These are phyloP conservation scores for Anthracocystis setariae DNA, from an alignment of 1,284 basidiomycete species.

Conservation along the genomic window DNA sequence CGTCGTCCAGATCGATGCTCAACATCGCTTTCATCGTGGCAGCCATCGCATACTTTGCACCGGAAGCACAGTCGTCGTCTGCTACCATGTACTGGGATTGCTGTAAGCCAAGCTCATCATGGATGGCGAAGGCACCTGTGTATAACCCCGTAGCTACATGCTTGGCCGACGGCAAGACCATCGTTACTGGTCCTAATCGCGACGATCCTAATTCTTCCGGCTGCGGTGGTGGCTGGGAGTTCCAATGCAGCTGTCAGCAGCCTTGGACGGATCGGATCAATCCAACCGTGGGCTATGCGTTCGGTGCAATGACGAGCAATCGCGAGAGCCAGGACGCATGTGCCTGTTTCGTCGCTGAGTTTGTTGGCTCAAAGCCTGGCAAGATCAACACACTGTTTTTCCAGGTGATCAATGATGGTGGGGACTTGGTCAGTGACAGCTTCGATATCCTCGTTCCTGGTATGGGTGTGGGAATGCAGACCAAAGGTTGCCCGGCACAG, in stretches of 20 bases:
- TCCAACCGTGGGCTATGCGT: constrained; percentile 26
- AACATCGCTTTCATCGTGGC: constrained; percentile 17
- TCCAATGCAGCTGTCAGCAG: constrained; percentile 45
- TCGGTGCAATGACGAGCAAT: constrained; percentile 28
- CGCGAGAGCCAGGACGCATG: constrained; percentile 23
- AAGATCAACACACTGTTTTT: constrained; percentile 40
- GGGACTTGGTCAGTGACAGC: constrained; percentile 18
- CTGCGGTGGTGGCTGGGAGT: constrained; percentile 37
- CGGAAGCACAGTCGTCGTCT: constrained; percentile 15
- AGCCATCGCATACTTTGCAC: constrained; percentile 14
- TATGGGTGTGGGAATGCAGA: constrained; percentile 31
- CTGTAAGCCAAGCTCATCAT: constrained; percentile 15
- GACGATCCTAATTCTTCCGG: constrained; percentile 28
- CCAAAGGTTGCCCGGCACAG: constrained; percentile 27
- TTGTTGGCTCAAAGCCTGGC: constrained; percentile 15
- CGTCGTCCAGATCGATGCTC: constrained; percentile 11
- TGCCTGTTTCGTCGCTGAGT: constrained; percentile 33
- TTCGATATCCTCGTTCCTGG: constrained; percentile 46
- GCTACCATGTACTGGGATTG: constrained; percentile 49
- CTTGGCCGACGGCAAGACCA: constrained; percentile 28
- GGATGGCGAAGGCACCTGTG: constrained; percentile 18
- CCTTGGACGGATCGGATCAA: constrained; percentile 36
- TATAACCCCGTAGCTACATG: constrained; percentile 28
- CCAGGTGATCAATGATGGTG: constrained; percentile 41
- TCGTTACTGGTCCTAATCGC: constrained; percentile 29